Base-by-base conservation (phyloP, 352 stramenopile species). In the Phytopythium kandeliae region DNA sequence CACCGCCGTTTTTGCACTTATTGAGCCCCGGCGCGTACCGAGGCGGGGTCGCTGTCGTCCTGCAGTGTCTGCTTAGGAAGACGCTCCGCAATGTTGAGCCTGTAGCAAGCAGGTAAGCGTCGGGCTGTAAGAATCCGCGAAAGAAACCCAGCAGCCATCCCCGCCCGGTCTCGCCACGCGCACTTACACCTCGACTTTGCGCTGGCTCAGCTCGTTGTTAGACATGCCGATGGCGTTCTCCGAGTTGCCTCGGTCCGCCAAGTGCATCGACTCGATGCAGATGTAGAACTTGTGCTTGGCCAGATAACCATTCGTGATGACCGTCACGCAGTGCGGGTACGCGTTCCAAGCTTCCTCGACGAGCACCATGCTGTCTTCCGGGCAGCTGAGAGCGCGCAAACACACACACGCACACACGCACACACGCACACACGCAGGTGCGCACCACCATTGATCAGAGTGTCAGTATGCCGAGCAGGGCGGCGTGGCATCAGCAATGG, bases 231-330 rank as follows among this genome's bases (percentile, higher is more conserved):
- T 53, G 19, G 72, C 78, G 49, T 94, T 94, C 34, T 86, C 82
- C 26, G 67, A 72, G 41, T 83, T 62, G 17, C 75, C 72, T 15
- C 51, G 48, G 59, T 87, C 82, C 5, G 79, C 56, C 38, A 87
- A 54, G 60, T 93, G 82, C 54, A 85, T 57, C 24, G 82, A 91
- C 53, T 93, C 82, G 45, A 93, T 93, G 47, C 58, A 85, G 48
- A 93, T 93, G 65, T 83, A 90, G 49, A 93, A 93, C 69, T 91
- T 91, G 60, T 89, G 75, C 62, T 94, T 92, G 17, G 79, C 66
- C 35, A 94, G 51, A 63, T 90, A 94, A 26, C 82, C 82, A 49
- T 90, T 92, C 25, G 76, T 75, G 55, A 94, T 90, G 51, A 94
- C 78, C 41, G 84, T 94, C 51, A 92, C 69, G 45, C 84, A 94